Evolutionary conservation across 2,329 filamentous ascomycete species (phyloP), one percentile per base, ranked within the genome.

Genomic region (Penicillium sp.): DNA sequence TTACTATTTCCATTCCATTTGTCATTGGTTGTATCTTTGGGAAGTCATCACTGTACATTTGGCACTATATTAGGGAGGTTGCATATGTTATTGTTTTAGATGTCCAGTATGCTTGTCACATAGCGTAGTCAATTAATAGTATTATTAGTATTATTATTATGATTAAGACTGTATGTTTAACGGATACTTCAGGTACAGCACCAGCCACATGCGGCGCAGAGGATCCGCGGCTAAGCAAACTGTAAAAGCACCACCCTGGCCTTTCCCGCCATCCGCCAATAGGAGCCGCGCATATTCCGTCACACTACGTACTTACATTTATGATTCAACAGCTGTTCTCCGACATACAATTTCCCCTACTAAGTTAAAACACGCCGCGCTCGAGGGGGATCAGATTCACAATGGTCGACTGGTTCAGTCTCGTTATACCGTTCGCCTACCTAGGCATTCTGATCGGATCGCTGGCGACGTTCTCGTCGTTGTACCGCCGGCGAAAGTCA

Each of bases 401-500:
- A 56, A 80, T 81, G 74, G 77, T 83, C 60, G 84, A 95, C 81
- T 96, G 91, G 91, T 78, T 89, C 76, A 88, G 89, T 77, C 87
- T 97, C 60, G 80, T 85, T 69, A 84, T 97, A 67, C 93, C 94
- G 59, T 83, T 97, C 69, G 87, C 90, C 76, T 99, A 99, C 76
- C 82, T 99, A 59, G 81, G 85, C 64, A 89, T 97, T 59, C 86
- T 99, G 55, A 82, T 90, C 68, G 91, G 91, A 67, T 93, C 91
- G 35, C 84, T 99, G 64, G 87, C 89, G 71, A 94, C 91, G 62
- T 99, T 99, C 77, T 95, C 91, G 48, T 90, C 85, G 56, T 85
- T 97, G 61, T 97, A 97, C 76, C 87, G 93, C 67, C 93, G 94
- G 77, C 86, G 94, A 74, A 94, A 96, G 83, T 87, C 89, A 64